A percentile compares a stretch with the other conserved stretches of the same genome.
phyloP scores from a whole-genome alignment of 1,139 yeast species.

The Blastobotrys proliferans region DNA sequence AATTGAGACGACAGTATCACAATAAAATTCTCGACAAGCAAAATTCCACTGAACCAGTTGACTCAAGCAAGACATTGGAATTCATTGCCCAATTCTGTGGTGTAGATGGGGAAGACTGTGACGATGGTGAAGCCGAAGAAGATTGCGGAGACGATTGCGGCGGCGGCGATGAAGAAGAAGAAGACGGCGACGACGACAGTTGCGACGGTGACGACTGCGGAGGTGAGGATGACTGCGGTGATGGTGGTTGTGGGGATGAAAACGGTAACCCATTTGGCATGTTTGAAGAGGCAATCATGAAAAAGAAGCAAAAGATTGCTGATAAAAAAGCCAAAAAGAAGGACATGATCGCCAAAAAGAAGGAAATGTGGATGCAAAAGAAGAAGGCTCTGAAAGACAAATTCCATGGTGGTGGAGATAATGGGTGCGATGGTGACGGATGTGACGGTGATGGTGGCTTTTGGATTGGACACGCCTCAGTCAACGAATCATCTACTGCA shows the following conservation, averaged over 20 bases:
- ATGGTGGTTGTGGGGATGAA: not conserved
- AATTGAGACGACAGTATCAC: not conserved
- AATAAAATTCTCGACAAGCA: too few relatives aligned
- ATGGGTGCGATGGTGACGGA: not conserved
- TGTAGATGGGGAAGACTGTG: not conserved
- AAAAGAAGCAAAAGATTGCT: not conserved
- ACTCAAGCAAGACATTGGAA: too few relatives aligned
- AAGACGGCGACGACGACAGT: not conserved
- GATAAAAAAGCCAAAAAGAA: constrained; percentile 5
- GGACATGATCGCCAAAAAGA: constrained; percentile 2
- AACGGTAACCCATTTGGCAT: not conserved
- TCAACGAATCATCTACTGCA: not conserved
- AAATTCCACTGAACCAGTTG: too few relatives aligned
- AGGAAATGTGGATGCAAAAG: not conserved
- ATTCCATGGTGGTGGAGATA: constrained; percentile 3
- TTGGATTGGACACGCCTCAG: not conserved
- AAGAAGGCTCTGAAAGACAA: constrained; percentile 3
- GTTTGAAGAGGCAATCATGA: not conserved
- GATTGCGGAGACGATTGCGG: not conserved
- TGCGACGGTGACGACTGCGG: not conserved
- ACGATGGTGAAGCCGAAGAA: constrained; percentile 4
- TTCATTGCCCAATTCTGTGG: not conserved
- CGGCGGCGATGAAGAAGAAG: not conserved
- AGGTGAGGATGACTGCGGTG: not conserved
- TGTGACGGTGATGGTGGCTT: not conserved